Evolutionary conservation across 768 basidiomycete genomes (phyloP).

Genomic region (Baorangia bicolor): DNA sequence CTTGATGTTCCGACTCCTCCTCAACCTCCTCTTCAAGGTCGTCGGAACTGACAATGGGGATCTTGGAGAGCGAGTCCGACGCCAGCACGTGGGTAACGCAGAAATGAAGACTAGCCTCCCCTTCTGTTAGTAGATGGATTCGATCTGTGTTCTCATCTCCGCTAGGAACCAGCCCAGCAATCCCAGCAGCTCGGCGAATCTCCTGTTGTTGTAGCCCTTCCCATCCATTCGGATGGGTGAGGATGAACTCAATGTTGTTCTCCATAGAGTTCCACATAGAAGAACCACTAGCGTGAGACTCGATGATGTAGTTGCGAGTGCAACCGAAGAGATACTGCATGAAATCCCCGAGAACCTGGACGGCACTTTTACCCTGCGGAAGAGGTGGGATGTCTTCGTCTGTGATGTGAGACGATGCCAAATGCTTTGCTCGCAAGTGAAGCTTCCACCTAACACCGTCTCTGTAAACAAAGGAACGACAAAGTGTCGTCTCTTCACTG

Average conservation of each 20-base stretch:
- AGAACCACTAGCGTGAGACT: too few species aligned
- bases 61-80: too few species aligned
- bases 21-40: background rate
- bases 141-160: slow-evolving; percentile 10
- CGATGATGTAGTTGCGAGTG: slow-evolving; percentile 18
- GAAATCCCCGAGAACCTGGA: slow-evolving; percentile 25
- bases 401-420: slow-evolving; percentile 21
- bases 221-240: too few species aligned
- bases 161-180: slow-evolving; percentile 21
- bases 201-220: slow-evolving; percentile 26
- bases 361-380: slow-evolving; percentile 15
- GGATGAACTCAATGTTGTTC: too few species aligned
- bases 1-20: slow-evolving; percentile 10
- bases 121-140: too few species aligned
- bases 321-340: slow-evolving; percentile 25
- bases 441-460: slow-evolving; percentile 30
- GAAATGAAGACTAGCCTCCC: too few species aligned
- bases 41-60: slow-evolving; percentile 3
- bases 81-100: too few species aligned
- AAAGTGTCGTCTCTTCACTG: too few species aligned
- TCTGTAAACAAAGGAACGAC: background rate
- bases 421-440: slow-evolving; percentile 32
- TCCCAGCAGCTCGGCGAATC: slow-evolving; percentile 23
- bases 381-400: slow-evolving; percentile 22
- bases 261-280: too few species aligned